These are phyloP conservation scores for Mycosphaerelloides madeirae DNA, from an alignment of 2,329 filamentous ascomycete genomes.

Conservation along the genomic window DNA sequence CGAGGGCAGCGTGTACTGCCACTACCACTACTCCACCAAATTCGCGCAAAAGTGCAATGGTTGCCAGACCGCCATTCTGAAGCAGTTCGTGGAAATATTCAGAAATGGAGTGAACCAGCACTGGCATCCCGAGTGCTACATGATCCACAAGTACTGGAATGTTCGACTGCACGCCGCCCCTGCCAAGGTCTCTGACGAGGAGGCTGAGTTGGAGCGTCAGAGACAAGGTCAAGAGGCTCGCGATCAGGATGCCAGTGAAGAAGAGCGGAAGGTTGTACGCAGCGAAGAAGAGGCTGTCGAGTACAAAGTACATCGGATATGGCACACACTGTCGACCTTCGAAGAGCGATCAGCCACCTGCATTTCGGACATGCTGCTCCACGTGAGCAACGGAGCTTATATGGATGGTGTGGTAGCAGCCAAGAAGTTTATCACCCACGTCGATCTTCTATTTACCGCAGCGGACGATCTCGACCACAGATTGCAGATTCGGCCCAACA, in stretches of 20 bases:
- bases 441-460: slow-evolving; percentile 85
- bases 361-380: slow-evolving; percentile 97
- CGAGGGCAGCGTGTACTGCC: slow-evolving; percentile 91
- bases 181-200: slow-evolving; percentile 37
- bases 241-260: slow-evolving; percentile 57
- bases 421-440: slow-evolving; percentile 92
- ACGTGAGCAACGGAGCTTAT: slow-evolving; percentile 96
- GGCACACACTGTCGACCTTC: slow-evolving; percentile 94
- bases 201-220: slow-evolving; percentile 21
- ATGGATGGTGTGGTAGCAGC: slow-evolving; percentile 91
- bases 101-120: slow-evolving; percentile 97
- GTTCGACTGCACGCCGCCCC: slow-evolving; percentile 62
- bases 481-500: slow-evolving; percentile 52
- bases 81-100: slow-evolving; percentile 98
- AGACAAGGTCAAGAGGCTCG: slow-evolving; percentile 30
- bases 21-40: slow-evolving; percentile 97
- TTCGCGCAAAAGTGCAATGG: slow-evolving; percentile 96
- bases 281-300: slow-evolving; percentile 91
- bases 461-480: slow-evolving; percentile 78
- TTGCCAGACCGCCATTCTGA: slow-evolving; percentile 93
- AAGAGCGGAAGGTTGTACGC: slow-evolving; percentile 70
- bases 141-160: slow-evolving; percentile 99
- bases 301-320: slow-evolving; percentile 95
- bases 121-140: slow-evolving; percentile 99
- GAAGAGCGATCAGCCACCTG: slow-evolving; percentile 97